Base-by-base conservation (phyloP, 345 rosid species). In the Turritis glabra region DNA sequence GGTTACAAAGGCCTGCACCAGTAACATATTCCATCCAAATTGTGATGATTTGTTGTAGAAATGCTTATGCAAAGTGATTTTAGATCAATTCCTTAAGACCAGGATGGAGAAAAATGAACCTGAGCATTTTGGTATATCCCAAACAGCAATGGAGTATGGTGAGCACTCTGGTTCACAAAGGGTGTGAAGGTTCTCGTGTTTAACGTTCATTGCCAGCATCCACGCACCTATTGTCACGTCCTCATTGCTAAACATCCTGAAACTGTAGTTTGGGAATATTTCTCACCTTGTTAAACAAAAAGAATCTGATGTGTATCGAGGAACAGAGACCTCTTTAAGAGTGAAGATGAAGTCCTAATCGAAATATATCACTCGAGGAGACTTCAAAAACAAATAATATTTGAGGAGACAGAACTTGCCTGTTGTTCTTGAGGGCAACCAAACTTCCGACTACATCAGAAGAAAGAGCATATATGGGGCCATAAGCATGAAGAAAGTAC, bases 141-240 rank as follows among this genome's bases (percentile, higher is more conserved):
- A 91, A 57, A 93, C 89, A 27, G 95, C 96, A 82, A 91, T 71
- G 29, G 94, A 87, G 63, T 87, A 30, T 21, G 87, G 76, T 1
- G 90, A 81, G 82, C 98, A 93, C 22, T 85, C 91, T 68, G 89
- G 79, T 80, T 73, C 76, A 80, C 96, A 91, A 21, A 91, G 85
- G 58, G 81, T 86, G 52, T 80, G 77, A 62, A 82, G 82, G 70
- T 93, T 80, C 86, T 93, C 98, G 18, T 93, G 98, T 57, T 87
- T 78, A 60, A 93, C 98, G 79, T 93, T 91, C 96, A 93, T 91
- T 76, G 97, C 92, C 60, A 93, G 89, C 96, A 93, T 93, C 98
- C 97, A 93, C 61, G 98, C 85, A 77, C 98, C 97, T 29, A 93
- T 91, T 17, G 97, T 93, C 43, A 91, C 97, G 71, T 91, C 98